Percentiles rank a stretch among this genome's conserved stretches.
Evolutionary conservation across 1,284 basidiomycete species (phyloP).

Genomic region (Stereum hirsutum): DNA sequence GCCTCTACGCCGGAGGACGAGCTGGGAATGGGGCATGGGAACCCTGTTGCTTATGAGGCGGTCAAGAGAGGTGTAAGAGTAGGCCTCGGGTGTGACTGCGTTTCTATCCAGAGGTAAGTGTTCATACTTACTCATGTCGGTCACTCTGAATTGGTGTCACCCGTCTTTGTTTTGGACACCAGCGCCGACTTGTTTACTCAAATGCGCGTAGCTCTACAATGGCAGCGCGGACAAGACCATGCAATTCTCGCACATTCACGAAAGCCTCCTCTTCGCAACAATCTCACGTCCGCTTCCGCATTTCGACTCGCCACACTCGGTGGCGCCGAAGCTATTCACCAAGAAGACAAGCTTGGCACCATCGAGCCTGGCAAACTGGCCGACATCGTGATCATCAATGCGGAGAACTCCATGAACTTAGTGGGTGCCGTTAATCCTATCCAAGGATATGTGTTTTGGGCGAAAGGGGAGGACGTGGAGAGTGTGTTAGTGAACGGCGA

Average conservation of each 20-base stretch:
- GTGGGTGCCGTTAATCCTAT: not conserved
- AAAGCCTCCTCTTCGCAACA: not conserved
- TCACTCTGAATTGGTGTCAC: not conserved
- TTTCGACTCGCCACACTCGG: not conserved
- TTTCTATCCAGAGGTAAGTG: not conserved
- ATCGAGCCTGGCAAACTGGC: not conserved
- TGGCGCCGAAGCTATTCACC: not conserved
- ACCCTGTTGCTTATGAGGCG: not conserved
- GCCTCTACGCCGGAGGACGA: not conserved
- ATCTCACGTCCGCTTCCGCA: not conserved
- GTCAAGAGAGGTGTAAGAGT: not conserved
- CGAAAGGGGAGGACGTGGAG: not conserved
- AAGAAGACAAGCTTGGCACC: not conserved
- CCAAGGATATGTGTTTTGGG: not conserved
- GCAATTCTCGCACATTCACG: not conserved
- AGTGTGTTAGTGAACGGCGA: not conserved
- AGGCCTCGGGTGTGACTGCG: not conserved
- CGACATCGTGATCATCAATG: not conserved
- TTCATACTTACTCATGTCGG: not conserved
- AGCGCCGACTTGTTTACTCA: not conserved
- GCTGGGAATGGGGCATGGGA: not conserved
- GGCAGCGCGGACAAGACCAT: not conserved
- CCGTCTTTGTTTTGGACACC: not conserved
- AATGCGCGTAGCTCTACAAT: not conserved
- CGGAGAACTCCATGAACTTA: not conserved